Percentiles rank a stretch among this genome's conserved stretches.
These are phyloP conservation scores for Haematococcus lacustris DNA, from an alignment of 139 green algal genomes.

Conservation along the genomic window DNA sequence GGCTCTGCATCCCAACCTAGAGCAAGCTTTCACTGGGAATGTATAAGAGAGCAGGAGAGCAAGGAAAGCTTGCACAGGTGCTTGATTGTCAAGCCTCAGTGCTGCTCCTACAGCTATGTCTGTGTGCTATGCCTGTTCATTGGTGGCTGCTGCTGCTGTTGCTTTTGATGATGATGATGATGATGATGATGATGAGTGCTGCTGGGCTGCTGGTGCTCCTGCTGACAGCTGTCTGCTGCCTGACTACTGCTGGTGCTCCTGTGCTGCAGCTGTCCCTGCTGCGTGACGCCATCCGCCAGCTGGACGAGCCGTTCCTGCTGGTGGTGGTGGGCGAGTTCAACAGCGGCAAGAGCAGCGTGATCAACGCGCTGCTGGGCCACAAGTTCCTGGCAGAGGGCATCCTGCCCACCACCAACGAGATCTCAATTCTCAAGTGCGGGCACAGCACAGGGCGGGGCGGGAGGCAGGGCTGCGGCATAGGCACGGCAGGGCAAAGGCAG, in stretches of 20 bases:
- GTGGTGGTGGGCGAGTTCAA: slow-evolving; percentile 97
- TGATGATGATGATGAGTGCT: too few relatives aligned
- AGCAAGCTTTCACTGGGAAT: too few relatives aligned
- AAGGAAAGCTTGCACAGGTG: too few relatives aligned
- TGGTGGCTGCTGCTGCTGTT: too few relatives aligned
- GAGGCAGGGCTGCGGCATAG: neutral
- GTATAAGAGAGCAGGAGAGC: too few relatives aligned
- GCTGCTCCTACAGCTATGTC: too few relatives aligned
- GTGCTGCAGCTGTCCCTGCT: slow-evolving; percentile 18
- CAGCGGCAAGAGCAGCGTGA: slow-evolving; percentile 58
- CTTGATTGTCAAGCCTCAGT: too few relatives aligned
- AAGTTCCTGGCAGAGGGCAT: slow-evolving; percentile 83
- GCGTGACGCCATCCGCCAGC: slow-evolving; percentile 39
- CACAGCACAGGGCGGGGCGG: too few relatives aligned
- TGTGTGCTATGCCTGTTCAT: too few relatives aligned
- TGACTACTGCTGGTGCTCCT: neutral
- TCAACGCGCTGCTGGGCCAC: slow-evolving; percentile 87
- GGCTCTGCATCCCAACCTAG: too few relatives aligned
- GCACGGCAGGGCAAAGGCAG: neutral
- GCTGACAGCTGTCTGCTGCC: neutral
- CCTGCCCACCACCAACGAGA: slow-evolving; percentile 98
- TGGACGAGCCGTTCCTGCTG: slow-evolving; percentile 93
- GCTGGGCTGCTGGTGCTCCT: neutral
- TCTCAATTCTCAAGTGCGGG: slow-evolving; percentile 79
- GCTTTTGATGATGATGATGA: too few relatives aligned